Evolutionary conservation across 2,329 filamentous ascomycete genomes (phyloP).

Genomic region (Sporothrix protearum): DNA sequence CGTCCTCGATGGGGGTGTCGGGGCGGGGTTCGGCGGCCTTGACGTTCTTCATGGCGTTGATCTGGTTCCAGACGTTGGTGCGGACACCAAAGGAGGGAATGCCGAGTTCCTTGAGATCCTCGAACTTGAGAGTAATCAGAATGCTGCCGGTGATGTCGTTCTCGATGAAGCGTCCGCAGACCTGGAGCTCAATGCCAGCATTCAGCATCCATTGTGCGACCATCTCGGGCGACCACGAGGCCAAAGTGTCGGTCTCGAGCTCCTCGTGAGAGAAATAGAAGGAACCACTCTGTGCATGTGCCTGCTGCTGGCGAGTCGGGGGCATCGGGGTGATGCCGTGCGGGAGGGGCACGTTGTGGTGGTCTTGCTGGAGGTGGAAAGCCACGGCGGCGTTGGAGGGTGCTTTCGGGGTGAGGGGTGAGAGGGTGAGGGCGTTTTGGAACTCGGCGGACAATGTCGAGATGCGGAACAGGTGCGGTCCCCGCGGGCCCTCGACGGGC

Average conservation of each 20-base stretch:
- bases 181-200: conserved; percentile 69
- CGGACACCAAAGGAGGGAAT: conserved; percentile 79
- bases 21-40: conserved; percentile 50
- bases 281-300: conserved; percentile 41
- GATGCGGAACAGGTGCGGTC: conserved; percentile 80
- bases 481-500: conserved; percentile 72
- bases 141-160: conserved; percentile 92
- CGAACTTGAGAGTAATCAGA: conserved; percentile 84
- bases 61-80: conserved; percentile 75
- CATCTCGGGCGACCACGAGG: conserved; percentile 68
- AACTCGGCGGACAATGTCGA: conserved; percentile 59
- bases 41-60: conserved; percentile 63
- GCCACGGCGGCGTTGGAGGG: conserved; percentile 28
- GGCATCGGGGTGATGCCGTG: conserved; percentile 40
- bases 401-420: conserved; percentile 67
- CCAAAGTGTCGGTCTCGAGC: conserved; percentile 58
- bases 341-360: conserved; percentile 36
- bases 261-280: conserved; percentile 56
- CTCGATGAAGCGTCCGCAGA: conserved; percentile 79
- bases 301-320: conserved; percentile 29
- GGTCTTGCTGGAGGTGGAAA: background rate
- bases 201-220: conserved; percentile 85
- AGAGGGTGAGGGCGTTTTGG: conserved; percentile 61
- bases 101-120: conserved; percentile 77
- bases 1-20: conserved; percentile 60